Base-by-base conservation (phyloP, 2,329 filamentous ascomycete genomes). In the Fusarium annulatum region DNA sequence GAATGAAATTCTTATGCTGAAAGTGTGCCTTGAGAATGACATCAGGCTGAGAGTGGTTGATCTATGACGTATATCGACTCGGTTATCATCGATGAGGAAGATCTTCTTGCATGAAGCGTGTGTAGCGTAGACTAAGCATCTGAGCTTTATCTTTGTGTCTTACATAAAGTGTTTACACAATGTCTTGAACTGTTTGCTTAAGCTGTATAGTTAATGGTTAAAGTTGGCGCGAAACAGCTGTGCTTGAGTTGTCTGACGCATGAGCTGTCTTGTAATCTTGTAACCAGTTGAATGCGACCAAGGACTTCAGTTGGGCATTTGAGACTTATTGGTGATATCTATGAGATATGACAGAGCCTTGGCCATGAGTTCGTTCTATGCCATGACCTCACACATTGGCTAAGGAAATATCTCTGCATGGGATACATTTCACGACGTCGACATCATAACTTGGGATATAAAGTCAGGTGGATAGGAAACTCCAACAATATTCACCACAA, bases 41-140 rank as follows among this genome's bases (percentile, higher is more conserved):
- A 69, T 69, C 67, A 69, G 67, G 45, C 26, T 62, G 36, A 14
- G 59, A 53, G n/a, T 26, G 34, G 46, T 43, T 53, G 52, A 48
- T 69, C 67, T 69, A 69, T 69, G 67, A 70, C 66, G 67, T 71
- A 70, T n/a, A 66, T 55, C 30, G 42, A 43, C 23, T 38, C 59
- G 45, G 45, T 64, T 26, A 62, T 63, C 49, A 36, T 28, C 28
- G 12, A 46, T 11, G 52, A 64, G 15, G 23, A 55, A 18, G 65
- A 45, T 49, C 42, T 55, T 55, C 26, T 33, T 45, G 64, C 48
- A 63, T 68, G 30, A 67, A 48, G 46, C 38, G 42, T 63, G 36
- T 67, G 64, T 62, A 51, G 48, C 23, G 36, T 61, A 45, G 23
- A 55, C 34, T 45, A 45, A 19, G 28, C 21, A 34, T 5, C 11